Evolutionary conservation across 768 basidiomycete species (phyloP).

Genomic region (Lyophyllum decastes): DNA sequence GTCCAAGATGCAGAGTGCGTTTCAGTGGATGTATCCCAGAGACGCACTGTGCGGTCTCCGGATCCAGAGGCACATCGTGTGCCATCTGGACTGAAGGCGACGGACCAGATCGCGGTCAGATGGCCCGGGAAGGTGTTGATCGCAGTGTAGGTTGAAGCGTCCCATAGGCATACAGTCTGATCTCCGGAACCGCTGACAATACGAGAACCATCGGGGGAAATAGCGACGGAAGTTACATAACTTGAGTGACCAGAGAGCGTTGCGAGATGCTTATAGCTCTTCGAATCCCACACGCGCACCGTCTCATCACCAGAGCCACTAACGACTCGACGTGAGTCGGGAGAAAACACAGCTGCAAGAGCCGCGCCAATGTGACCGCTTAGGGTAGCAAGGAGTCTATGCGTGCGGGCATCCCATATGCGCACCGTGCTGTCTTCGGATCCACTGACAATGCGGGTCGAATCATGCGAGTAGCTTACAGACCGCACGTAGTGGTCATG

Average conservation of each 20-base stretch:
- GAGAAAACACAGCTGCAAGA: slow-evolving; percentile 3
- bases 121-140: slow-evolving; percentile 7
- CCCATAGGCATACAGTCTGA: slow-evolving; percentile 11
- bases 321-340: slow-evolving; percentile 5
- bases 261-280: slow-evolving; percentile 2
- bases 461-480: slow-evolving; percentile 10
- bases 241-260: slow-evolving; percentile 9
- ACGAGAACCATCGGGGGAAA: slow-evolving; percentile 6
- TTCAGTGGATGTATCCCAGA: slow-evolving; percentile 13
- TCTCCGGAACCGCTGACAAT: slow-evolving; percentile 10
- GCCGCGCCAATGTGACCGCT: slow-evolving; percentile 8
- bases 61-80: slow-evolving; percentile 11
- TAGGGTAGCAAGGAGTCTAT: background rate
- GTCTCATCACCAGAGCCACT: slow-evolving; percentile 13
- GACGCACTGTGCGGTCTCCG: slow-evolving; percentile 6
- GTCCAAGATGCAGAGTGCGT: slow-evolving; percentile 2
- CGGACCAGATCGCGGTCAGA: slow-evolving; percentile 6
- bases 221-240: slow-evolving; percentile 11
- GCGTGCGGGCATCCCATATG: slow-evolving; percentile 8
- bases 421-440: slow-evolving; percentile 14
- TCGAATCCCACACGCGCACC: slow-evolving; percentile 7
- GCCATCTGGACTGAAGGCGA: slow-evolving; percentile 10
- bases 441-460: slow-evolving; percentile 3
- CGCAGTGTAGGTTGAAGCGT: slow-evolving; percentile 1
- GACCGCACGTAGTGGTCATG: slow-evolving; percentile 11